Evolutionary conservation across 2,329 filamentous ascomycete genomes (phyloP).

Genomic region (Penicillium sp.): DNA sequence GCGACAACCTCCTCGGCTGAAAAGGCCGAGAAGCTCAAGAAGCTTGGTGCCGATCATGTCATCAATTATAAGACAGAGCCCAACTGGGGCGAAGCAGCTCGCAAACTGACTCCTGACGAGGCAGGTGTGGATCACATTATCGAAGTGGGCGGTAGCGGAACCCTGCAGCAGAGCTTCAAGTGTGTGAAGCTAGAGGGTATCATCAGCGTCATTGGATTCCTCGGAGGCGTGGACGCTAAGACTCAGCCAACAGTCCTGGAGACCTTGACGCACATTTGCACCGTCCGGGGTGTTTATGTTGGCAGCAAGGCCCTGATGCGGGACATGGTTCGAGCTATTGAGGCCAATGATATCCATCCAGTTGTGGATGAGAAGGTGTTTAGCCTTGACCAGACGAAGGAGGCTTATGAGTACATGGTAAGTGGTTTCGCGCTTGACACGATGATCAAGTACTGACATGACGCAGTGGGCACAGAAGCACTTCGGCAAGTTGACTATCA

Average conservation of each 20-base stretch:
- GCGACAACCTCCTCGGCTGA: conserved; percentile 60
- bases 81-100: conserved; percentile 62
- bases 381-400: conserved; percentile 52
- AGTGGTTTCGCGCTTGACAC: conserved; percentile 21
- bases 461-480: conserved; percentile 53
- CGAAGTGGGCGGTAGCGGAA: conserved; percentile 67
- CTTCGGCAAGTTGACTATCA: conserved; percentile 58
- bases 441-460: conserved; percentile 18
- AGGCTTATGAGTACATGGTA: conserved; percentile 57
- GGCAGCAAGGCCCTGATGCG: conserved; percentile 58
- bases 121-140: conserved; percentile 63
- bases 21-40: conserved; percentile 55
- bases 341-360: conserved; percentile 60
- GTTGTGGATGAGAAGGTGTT: conserved; percentile 61
- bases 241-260: conserved; percentile 56
- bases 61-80: conserved; percentile 63
- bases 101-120: conserved; percentile 51
- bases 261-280: conserved; percentile 53
- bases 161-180: conserved; percentile 58
- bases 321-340: conserved; percentile 61
- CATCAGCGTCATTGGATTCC: conserved; percentile 59
- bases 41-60: conserved; percentile 59
- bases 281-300: conserved; percentile 59
- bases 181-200: conserved; percentile 57
- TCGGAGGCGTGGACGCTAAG: conserved; percentile 51